phyloP scores from a whole-genome alignment of 805 yeast genomes.

The Kuraishia hungarica region DNA sequence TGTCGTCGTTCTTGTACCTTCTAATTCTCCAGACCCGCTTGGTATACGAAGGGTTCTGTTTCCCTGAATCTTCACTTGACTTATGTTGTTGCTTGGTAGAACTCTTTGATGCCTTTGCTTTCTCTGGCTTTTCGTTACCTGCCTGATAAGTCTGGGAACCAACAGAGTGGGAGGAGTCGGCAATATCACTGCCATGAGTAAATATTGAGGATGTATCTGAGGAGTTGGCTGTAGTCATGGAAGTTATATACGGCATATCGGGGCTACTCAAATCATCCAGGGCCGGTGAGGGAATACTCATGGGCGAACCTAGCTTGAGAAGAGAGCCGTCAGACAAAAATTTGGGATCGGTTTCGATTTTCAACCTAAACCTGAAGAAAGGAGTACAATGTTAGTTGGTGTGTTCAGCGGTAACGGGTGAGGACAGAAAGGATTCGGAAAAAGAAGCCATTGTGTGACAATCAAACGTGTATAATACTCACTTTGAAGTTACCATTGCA shows the following conservation, averaged over 20 bases:
- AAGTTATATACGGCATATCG: neutral
- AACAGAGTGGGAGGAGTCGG: neutral
- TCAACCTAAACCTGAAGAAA: neutral
- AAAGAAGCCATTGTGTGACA: too few species aligned
- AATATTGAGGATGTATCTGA: neutral
- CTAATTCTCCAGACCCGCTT: slow-evolving; percentile 22
- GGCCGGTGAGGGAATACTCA: neutral
- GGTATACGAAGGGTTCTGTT: slow-evolving; percentile 4
- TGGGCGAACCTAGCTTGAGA: neutral
- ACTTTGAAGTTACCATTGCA: neutral
- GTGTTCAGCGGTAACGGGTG: neutral
- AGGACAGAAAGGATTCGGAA: neutral
- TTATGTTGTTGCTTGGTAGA: neutral
- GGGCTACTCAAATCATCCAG: neutral
- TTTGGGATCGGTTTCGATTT: neutral
- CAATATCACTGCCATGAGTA: neutral
- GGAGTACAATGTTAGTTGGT: neutral
- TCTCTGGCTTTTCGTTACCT: neutral
- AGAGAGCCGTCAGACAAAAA: neutral
- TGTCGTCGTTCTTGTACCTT: slow-evolving; percentile 21
- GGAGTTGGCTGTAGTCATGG: neutral
- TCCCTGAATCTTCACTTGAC: neutral
- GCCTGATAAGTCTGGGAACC: neutral
- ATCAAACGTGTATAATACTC: too few species aligned
- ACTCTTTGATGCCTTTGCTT: neutral